These are phyloP conservation scores for Colletotrichum australisinense DNA, from an alignment of 2,329 filamentous ascomycete genomes.

Conservation along the genomic window DNA sequence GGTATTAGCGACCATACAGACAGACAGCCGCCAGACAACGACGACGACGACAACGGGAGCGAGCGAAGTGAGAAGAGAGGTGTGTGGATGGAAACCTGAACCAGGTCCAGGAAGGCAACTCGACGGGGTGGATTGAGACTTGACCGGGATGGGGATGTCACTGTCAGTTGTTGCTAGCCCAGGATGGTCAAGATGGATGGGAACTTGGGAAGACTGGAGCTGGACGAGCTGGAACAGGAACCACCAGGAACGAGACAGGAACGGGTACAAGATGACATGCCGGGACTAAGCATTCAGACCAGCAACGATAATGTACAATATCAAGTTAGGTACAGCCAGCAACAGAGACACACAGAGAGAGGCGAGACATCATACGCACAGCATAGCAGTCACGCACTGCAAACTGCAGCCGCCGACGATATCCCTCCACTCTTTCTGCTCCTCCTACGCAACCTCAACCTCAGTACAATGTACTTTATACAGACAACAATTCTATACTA, in stretches of 20 bases:
- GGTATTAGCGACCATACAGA: not conserved
- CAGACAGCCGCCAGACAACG: not conserved
- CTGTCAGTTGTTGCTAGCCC: conserved; percentile 24
- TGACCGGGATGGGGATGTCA: conserved; percentile 33
- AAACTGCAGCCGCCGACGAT: not conserved
- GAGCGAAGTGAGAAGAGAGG: conserved; percentile 4
- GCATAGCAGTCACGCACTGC: not conserved
- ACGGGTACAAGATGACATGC: conserved; percentile 16
- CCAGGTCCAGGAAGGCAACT: conserved; percentile 34
- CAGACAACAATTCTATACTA: not conserved
- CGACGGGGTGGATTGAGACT: conserved; percentile 31
- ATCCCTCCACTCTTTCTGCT: not conserved
- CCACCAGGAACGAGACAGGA: not conserved
- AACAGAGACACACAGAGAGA: not conserved
- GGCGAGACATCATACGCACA: not conserved
- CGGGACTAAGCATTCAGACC: not conserved
- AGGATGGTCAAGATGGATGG: conserved; percentile 2
- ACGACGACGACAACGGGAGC: conserved; percentile 4
- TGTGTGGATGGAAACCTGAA: conserved; percentile 28
- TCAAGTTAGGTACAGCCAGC: too few relatives aligned
- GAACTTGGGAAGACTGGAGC: not conserved
- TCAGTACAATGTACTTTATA: not conserved
- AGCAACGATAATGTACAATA: too few relatives aligned
- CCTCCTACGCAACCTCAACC: not conserved
- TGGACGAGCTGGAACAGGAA: conserved; percentile 7